Conservation (phyloP, 108 stramenopile genomes). For the Cyclotella baltica region DNA sequence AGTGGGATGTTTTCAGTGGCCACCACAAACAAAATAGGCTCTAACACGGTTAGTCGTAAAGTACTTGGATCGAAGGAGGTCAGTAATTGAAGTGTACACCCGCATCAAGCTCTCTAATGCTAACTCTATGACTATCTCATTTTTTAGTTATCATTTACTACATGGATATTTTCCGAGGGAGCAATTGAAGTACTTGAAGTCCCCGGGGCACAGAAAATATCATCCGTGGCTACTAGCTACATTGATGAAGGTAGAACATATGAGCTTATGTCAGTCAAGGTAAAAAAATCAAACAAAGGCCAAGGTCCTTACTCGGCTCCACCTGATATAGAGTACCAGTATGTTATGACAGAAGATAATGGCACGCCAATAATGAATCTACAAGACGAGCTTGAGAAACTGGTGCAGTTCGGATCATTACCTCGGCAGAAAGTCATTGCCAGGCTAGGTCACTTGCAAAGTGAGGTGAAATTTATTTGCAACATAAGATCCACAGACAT, state of each 20-base stretch:
- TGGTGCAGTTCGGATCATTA: neutral
- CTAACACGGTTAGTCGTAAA: neutral
- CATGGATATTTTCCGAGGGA: too few species aligned
- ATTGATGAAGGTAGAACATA: too few species aligned
- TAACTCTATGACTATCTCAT: neutral
- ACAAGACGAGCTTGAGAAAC: neutral
- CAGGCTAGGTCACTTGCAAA: neutral
- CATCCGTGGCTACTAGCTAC: too few species aligned
- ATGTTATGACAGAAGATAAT: neutral
- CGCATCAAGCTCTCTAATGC: neutral
- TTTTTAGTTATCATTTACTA: constrained; percentile 2
- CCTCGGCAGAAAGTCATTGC: neutral
- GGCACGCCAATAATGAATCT: neutral
- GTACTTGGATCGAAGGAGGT: neutral
- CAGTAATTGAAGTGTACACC: neutral
- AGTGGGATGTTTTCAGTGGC: neutral
- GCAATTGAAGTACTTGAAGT: neutral
- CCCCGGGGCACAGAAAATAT: too few species aligned
- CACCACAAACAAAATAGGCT: neutral
- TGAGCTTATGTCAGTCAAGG: neutral
- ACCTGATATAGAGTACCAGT: too few species aligned
- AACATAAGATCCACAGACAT: neutral
- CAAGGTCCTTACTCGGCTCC: too few species aligned
- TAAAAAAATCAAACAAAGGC: neutral
- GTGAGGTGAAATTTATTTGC: neutral